phyloP scores from a whole-genome alignment of 2,329 filamentous ascomycete genomes.

The Teratosphaeria pseudoeucalypti region DNA sequence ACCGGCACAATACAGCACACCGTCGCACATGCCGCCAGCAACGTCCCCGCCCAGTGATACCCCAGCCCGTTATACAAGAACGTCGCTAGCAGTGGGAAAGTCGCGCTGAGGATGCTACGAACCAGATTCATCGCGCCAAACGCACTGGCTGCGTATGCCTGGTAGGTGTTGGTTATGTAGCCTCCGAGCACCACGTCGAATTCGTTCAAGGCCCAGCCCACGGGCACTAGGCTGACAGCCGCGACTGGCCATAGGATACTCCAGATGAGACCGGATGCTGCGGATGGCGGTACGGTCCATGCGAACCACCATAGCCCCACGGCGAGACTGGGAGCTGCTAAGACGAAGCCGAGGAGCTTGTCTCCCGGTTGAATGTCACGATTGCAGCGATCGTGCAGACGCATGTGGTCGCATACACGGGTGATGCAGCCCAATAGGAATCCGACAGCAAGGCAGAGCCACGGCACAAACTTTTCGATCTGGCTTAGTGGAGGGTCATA shows the following conservation, averaged over 20 bases:
- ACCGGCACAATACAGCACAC: background rate
- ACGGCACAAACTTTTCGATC: background rate
- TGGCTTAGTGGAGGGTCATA: constrained; percentile 37
- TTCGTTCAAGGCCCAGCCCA: background rate
- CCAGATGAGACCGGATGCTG: background rate
- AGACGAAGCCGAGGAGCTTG: constrained; percentile 37
- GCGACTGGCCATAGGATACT: background rate
- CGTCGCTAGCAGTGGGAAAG: background rate
- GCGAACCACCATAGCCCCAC: constrained; percentile 37
- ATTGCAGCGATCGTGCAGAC: constrained; percentile 20
- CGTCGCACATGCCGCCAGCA: background rate
- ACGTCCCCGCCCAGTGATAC: background rate
- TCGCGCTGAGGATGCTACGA: background rate
- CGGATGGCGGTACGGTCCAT: constrained; percentile 37
- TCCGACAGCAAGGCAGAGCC: constrained; percentile 39
- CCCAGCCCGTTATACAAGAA: background rate
- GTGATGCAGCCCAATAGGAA: constrained; percentile 30
- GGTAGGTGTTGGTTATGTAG: background rate
- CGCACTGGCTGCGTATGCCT: background rate
- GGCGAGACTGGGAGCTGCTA: constrained; percentile 35
- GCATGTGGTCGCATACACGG: constrained; percentile 31
- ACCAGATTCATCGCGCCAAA: background rate
- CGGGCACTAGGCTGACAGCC: background rate
- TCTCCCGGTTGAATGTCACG: constrained; percentile 32
- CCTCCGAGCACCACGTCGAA: background rate